Conservation (phyloP, 2,329 filamentous ascomycete genomes). For the Xylaria multiplex region DNA sequence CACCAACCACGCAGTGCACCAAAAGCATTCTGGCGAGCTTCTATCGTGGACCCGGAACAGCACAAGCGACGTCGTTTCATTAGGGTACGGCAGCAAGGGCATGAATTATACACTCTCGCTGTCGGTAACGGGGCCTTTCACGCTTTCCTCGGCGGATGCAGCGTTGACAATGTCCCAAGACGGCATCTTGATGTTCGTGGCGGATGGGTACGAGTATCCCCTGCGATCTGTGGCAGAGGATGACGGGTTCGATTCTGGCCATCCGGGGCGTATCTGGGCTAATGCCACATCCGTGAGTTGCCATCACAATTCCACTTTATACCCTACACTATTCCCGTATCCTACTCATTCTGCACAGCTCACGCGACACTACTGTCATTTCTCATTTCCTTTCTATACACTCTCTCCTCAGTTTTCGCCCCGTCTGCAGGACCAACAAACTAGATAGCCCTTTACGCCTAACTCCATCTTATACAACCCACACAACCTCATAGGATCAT, state of each 20-base stretch:
- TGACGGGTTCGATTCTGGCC: constrained; percentile 58
- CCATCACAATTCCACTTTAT: too few relatives aligned
- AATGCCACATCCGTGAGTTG: constrained; percentile 52
- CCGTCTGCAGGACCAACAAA: too few relatives aligned
- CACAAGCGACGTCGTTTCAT: constrained; percentile 25
- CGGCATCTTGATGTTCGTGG: constrained; percentile 54
- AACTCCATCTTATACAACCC: background rate
- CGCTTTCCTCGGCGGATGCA: constrained; percentile 56
- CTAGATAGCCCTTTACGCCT: too few relatives aligned
- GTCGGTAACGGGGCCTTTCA: constrained; percentile 54
- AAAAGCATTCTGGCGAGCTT: constrained; percentile 37
- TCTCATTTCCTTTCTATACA: background rate
- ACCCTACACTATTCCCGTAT: background rate
- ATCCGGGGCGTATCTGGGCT: constrained; percentile 63
- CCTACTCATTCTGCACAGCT: too few relatives aligned
- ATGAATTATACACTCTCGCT: constrained; percentile 57
- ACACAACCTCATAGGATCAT: background rate
- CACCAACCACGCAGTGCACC: background rate
- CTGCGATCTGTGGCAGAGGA: constrained; percentile 56
- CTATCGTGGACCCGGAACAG: constrained; percentile 48
- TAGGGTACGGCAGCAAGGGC: constrained; percentile 56
- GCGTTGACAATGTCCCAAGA: constrained; percentile 51
- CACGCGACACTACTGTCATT: too few relatives aligned
- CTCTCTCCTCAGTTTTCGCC: too few relatives aligned
- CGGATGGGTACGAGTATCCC: constrained; percentile 59